Percentiles rank a stretch among this genome's conserved stretches.
These are phyloP conservation scores for Westerdykella sp. DNA, from an alignment of 2,329 filamentous ascomycete species.

Conservation along the genomic window DNA sequence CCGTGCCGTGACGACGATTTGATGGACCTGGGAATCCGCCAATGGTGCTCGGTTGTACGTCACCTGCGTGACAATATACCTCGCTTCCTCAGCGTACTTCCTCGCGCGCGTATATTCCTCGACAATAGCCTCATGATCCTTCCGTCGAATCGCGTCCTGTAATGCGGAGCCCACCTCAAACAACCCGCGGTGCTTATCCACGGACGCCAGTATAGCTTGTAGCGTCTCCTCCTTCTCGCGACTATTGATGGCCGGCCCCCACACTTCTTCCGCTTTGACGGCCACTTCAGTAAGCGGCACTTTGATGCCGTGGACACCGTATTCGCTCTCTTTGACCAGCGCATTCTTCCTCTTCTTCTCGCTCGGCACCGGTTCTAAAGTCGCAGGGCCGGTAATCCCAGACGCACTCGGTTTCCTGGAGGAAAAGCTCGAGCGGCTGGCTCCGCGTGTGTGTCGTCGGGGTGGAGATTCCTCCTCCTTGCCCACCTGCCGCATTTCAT, in stretches of 20 bases:
- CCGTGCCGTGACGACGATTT: slow-evolving; percentile 77
- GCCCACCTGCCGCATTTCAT: slow-evolving; percentile 81
- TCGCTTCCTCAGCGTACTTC: slow-evolving; percentile 72
- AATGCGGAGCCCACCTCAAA: slow-evolving; percentile 75
- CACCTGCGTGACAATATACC: slow-evolving; percentile 55
- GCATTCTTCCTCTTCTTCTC: slow-evolving; percentile 76
- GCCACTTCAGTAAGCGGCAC: slow-evolving; percentile 80
- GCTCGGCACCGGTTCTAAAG: slow-evolving; percentile 22
- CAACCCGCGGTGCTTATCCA: slow-evolving; percentile 74
- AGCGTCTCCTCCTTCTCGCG: slow-evolving; percentile 85
- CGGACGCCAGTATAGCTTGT: slow-evolving; percentile 66
- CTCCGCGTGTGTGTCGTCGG: slow-evolving; percentile 56
- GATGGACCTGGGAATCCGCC: slow-evolving; percentile 73
- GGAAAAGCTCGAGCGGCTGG: slow-evolving; percentile 56
- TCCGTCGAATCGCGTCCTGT: slow-evolving; percentile 78
- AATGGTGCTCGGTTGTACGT: slow-evolving; percentile 50
- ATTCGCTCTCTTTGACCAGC: slow-evolving; percentile 72
- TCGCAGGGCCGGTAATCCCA: slow-evolving; percentile 24
- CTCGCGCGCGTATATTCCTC: slow-evolving; percentile 83
- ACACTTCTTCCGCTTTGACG: slow-evolving; percentile 92
- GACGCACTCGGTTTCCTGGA: slow-evolving; percentile 43
- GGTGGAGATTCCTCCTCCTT: slow-evolving; percentile 36
- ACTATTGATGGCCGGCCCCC: slow-evolving; percentile 88
- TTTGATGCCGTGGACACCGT: slow-evolving; percentile 58
- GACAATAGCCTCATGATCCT: slow-evolving; percentile 81